phyloP scores from a whole-genome alignment of 176 grass and related monocot genomes.

The Leersia perrieri region DNA sequence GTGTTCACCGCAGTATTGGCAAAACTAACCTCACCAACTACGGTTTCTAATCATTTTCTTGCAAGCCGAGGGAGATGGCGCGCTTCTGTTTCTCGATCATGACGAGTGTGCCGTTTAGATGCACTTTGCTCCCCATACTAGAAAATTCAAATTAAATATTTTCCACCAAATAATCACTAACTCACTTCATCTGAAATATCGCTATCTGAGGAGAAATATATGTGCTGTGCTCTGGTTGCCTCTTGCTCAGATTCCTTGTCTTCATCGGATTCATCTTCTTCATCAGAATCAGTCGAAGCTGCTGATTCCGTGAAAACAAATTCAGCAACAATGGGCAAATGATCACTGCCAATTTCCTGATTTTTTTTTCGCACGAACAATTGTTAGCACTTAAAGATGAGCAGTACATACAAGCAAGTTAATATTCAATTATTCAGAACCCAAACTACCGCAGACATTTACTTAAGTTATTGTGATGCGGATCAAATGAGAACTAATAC shows the following conservation, averaged over 20 bases:
- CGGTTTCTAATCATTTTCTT: neutral
- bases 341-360: slow-evolving; percentile 91
- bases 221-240: neutral
- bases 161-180: slow-evolving; percentile 8
- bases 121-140: neutral
- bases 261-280: slow-evolving; percentile 20
- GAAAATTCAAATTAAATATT: neutral
- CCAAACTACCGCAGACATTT: neutral
- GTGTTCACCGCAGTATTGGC: neutral
- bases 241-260: slow-evolving; percentile 4
- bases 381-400: neutral
- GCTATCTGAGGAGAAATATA: slow-evolving; percentile 18
- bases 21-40: neutral
- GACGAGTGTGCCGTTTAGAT: neutral
- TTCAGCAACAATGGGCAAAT: slow-evolving; percentile 77
- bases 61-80: neutral
- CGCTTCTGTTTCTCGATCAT: neutral
- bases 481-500: slow-evolving; percentile 40
- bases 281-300: neutral
- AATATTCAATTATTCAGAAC: neutral
- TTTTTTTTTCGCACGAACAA: neutral
- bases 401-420: neutral
- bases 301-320: slow-evolving; percentile 50
- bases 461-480: neutral
- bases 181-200: neutral